A percentile compares a stretch with the other conserved stretches of the same genome.
These are phyloP conservation scores for Eimeria maxima DNA, from an alignment of 169 alveolate genomes.

Conservation along the genomic window DNA sequence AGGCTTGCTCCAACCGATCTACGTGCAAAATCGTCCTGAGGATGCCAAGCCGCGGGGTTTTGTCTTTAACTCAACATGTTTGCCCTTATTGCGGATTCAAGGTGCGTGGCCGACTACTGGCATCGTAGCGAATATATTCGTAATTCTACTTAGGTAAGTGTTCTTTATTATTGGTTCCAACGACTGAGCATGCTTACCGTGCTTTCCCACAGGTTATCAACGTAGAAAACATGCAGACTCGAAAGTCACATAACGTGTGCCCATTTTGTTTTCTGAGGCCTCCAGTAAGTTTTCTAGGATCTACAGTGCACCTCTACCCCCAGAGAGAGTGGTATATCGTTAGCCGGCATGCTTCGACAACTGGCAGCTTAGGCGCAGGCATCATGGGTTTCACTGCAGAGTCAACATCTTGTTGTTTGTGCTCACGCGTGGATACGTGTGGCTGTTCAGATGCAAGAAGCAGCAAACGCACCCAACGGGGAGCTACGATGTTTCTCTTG, in stretches of 20 bases:
- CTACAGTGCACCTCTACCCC: neutral
- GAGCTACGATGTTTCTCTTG: slow-evolving; percentile 68
- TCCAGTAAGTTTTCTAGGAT: slow-evolving; percentile 20
- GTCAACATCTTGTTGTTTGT: neutral
- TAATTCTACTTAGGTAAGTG: neutral
- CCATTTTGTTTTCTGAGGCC: slow-evolving; percentile 67
- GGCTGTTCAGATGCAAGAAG: slow-evolving; percentile 53
- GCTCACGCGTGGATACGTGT: neutral
- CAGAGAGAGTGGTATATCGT: no score
- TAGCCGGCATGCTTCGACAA: neutral
- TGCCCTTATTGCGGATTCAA: slow-evolving; percentile 70
- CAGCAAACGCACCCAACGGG: slow-evolving; percentile 68
- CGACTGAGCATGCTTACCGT: neutral
- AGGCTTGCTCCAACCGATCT: slow-evolving; percentile 62
- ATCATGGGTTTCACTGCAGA: neutral
- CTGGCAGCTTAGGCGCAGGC: neutral
- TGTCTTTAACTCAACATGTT: slow-evolving; percentile 19
- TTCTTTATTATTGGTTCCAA: neutral
- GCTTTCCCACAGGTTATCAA: slow-evolving; percentile 27
- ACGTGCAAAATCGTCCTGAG: slow-evolving; percentile 21
- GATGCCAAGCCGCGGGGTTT: slow-evolving; percentile 46
- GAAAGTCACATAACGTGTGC: slow-evolving; percentile 64
- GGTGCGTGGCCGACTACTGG: neutral
- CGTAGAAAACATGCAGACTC: slow-evolving; percentile 64
- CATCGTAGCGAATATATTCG: neutral